Percentiles rank a stretch among this genome's conserved stretches.
phyloP scores from a whole-genome alignment of 1,284 basidiomycete genomes.

The Ustilago hordei region DNA sequence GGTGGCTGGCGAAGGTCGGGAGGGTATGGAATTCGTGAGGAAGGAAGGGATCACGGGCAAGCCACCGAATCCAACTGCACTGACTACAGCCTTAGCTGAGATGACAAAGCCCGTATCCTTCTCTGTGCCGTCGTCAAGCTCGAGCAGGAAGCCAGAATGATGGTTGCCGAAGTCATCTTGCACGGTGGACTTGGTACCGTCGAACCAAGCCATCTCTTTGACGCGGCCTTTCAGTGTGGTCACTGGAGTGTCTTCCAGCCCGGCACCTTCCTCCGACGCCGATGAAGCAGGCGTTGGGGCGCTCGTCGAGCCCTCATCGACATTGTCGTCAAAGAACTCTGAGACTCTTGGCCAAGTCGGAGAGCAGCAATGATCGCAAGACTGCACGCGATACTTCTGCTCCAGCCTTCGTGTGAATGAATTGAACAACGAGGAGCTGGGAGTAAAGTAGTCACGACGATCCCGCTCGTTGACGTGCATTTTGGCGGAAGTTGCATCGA shows the following conservation, averaged over 20 bases:
- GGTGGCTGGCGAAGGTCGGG: neutral
- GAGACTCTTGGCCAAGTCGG: conserved; percentile 22
- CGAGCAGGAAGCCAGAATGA: conserved; percentile 39
- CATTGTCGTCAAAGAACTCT: conserved; percentile 15
- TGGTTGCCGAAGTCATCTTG: conserved; percentile 35
- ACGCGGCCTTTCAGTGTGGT: conserved; percentile 20
- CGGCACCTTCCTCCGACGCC: neutral
- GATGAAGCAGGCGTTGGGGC: neutral
- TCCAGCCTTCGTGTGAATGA: conserved; percentile 52
- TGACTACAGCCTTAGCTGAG: conserved; percentile 57
- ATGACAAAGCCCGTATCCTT: conserved; percentile 3
- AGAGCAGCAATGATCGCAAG: conserved; percentile 14
- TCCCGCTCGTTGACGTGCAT: conserved; percentile 69
- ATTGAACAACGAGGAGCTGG: conserved; percentile 64
- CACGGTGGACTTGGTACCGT: conserved; percentile 28
- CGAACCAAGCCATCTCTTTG: conserved; percentile 41
- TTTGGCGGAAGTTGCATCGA: conserved; percentile 12
- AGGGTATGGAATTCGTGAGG: conserved; percentile 4
- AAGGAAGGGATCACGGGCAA: conserved; percentile 59
- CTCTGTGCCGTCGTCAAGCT: conserved; percentile 17
- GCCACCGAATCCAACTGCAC: conserved; percentile 67
- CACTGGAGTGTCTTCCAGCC: conserved; percentile 10
- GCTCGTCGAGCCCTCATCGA: neutral
- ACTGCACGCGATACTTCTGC: conserved; percentile 49
- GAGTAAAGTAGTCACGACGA: conserved; percentile 68